phyloP scores from a whole-genome alignment of 768 basidiomycete genomes.

The Lyophyllum atratum region DNA sequence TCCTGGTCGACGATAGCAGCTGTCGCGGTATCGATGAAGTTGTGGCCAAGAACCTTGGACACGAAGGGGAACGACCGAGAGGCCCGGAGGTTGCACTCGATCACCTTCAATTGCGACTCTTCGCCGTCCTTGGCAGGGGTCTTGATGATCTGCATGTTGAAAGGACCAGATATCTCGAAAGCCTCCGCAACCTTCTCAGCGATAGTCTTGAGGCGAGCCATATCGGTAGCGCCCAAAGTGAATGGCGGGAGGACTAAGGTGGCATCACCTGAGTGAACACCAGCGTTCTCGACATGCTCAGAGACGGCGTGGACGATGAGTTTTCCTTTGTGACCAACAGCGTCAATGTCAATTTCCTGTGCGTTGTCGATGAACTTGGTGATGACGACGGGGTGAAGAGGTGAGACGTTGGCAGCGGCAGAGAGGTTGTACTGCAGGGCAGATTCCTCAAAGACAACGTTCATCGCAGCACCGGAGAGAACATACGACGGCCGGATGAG shows the following conservation, averaged over 20 bases:
- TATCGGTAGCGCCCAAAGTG: slow-evolving; percentile 72
- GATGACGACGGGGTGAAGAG: slow-evolving; percentile 96
- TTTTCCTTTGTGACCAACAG: slow-evolving; percentile 90
- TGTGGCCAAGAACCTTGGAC: slow-evolving; percentile 94
- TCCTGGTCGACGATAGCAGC: slow-evolving; percentile 82
- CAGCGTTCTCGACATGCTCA: slow-evolving; percentile 98
- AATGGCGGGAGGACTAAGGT: slow-evolving; percentile 96
- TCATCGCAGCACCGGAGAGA: slow-evolving; percentile 98
- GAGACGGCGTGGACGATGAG: slow-evolving; percentile 95
- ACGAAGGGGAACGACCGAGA: slow-evolving; percentile 99
- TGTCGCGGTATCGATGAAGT: slow-evolving; percentile 95
- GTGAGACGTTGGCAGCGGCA: slow-evolving; percentile 95
- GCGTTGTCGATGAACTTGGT: slow-evolving; percentile 99
- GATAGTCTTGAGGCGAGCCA: slow-evolving; percentile 88
- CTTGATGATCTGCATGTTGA: slow-evolving; percentile 99
- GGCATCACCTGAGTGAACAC: slow-evolving; percentile 98
- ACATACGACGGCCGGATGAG: slow-evolving; percentile 98
- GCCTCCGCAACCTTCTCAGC: slow-evolving; percentile 94
- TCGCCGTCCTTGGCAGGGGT: slow-evolving; percentile 58
- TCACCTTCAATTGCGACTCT: slow-evolving; percentile 85
- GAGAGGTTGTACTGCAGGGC: slow-evolving; percentile 90
- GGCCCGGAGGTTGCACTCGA: slow-evolving; percentile 97
- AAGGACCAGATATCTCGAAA: slow-evolving; percentile 96
- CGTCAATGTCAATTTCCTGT: slow-evolving; percentile 98
- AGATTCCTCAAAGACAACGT: slow-evolving; percentile 93